These are phyloP conservation scores for Phytopythium helicoides DNA, from an alignment of 352 stramenopile species.

Conservation along the genomic window DNA sequence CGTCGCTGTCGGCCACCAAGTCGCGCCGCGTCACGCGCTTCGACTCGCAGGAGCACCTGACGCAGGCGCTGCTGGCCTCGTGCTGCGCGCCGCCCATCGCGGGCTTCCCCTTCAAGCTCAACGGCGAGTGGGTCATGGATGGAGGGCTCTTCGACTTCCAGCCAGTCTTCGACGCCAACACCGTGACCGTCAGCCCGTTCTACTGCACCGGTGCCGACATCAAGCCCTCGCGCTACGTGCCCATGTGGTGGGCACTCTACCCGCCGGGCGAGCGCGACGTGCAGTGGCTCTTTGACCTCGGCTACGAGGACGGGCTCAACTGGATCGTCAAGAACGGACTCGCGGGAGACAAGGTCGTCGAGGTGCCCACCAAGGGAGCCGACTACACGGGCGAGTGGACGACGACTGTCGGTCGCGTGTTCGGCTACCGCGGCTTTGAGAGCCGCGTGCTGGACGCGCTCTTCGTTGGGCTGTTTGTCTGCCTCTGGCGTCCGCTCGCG, in stretches of 20 bases:
- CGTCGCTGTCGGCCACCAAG: conserved; percentile 63
- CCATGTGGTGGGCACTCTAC: conserved; percentile 84
- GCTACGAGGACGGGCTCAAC: conserved; percentile 75
- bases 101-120: conserved; percentile 78
- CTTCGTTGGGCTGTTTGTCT: conserved; percentile 72
- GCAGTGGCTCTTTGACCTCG: conserved; percentile 83
- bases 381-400: conserved; percentile 58
- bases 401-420: conserved; percentile 68
- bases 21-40: conserved; percentile 73
- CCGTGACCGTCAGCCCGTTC: conserved; percentile 80
- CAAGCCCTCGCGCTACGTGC: conserved; percentile 88
- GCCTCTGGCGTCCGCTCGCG: conserved; percentile 74
- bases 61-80: conserved; percentile 64
- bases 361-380: conserved; percentile 55
- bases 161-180: conserved; percentile 67
- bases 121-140: conserved; percentile 87
- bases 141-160: conserved; percentile 83
- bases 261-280: conserved; percentile 65
- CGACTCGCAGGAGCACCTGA: conserved; percentile 56
- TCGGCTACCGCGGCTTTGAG: conserved; percentile 72
- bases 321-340: conserved; percentile 59
- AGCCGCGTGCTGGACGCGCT: conserved; percentile 68
- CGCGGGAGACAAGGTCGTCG: conserved; percentile 21
- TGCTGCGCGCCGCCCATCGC: conserved; percentile 81
- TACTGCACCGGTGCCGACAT: conserved; percentile 89